Evolutionary conservation across 2,329 filamentous ascomycete species (phyloP).

Genomic region (Mollisiaceae sp.): DNA sequence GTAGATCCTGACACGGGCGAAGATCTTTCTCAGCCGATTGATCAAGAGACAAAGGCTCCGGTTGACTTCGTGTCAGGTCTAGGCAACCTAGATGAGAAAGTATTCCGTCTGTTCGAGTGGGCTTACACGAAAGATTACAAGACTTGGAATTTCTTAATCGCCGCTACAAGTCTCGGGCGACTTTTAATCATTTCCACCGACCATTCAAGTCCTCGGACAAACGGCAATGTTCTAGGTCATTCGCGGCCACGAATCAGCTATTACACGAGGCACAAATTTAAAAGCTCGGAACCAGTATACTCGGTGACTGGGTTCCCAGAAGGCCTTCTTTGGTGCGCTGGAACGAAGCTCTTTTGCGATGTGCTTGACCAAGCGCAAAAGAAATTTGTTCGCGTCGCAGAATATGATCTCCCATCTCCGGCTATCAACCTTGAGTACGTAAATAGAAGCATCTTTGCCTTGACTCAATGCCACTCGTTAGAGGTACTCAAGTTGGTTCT

Average conservation of each 20-base stretch:
- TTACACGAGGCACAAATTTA: conserved; percentile 58
- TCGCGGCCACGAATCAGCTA: conserved; percentile 50
- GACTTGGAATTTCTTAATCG: conserved; percentile 66
- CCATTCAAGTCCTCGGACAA: conserved; percentile 32
- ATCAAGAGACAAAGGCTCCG: conserved; percentile 47
- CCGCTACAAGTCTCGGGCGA: conserved; percentile 59
- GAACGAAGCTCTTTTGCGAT: conserved; percentile 61
- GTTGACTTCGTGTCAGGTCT: conserved; percentile 60
- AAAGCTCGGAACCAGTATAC: conserved; percentile 55
- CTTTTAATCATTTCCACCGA: conserved; percentile 60
- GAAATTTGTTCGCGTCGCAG: conserved; percentile 54
- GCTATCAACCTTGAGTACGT: conserved; percentile 56
- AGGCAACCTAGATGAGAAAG: conserved; percentile 59
- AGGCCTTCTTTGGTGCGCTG: conserved; percentile 61
- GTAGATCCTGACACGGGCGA: conserved; percentile 60
- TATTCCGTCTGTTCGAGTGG: conserved; percentile 70
- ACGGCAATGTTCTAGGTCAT: neutral
- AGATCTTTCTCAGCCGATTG: conserved; percentile 54
- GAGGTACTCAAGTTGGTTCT: conserved; percentile 53
- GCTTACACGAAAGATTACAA: conserved; percentile 60
- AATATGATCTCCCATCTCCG: conserved; percentile 57
- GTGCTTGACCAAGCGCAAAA: conserved; percentile 56
- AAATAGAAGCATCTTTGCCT: conserved; percentile 53
- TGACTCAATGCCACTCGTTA: conserved; percentile 61
- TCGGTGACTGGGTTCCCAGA: conserved; percentile 60